These are phyloP conservation scores for Aspergillus chevalieri DNA, from an alignment of 2,329 filamentous ascomycete genomes.

Conservation along the genomic window DNA sequence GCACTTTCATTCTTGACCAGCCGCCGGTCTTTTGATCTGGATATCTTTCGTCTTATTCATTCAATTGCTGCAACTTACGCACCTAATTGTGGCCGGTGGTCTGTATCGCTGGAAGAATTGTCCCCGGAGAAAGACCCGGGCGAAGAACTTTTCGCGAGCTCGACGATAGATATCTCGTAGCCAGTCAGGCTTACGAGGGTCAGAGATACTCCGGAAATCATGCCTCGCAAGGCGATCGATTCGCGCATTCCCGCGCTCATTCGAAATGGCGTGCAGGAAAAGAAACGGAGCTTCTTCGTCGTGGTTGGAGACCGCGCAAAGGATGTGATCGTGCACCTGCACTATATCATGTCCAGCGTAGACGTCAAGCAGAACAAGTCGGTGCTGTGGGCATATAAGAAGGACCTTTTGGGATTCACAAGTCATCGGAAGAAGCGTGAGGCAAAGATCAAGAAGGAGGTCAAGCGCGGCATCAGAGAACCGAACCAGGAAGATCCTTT, in stretches of 20 bases:
- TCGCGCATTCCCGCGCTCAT: conserved; percentile 87
- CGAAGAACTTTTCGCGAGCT: neutral
- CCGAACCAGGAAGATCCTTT: conserved; percentile 91
- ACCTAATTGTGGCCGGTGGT: neutral
- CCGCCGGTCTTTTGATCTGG: neutral
- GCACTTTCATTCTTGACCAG: neutral
- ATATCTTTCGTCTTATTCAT: neutral
- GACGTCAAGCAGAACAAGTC: conserved; percentile 94
- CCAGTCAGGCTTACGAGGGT: conserved; percentile 12
- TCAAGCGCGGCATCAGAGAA: conserved; percentile 90
- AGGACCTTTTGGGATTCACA: conserved; percentile 89
- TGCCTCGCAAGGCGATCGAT: conserved; percentile 58
- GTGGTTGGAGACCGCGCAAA: conserved; percentile 91
- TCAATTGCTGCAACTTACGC: neutral
- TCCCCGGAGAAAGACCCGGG: neutral
- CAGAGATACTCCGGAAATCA: conserved; percentile 12
- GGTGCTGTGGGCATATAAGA: conserved; percentile 98
- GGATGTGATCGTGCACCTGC: conserved; percentile 91
- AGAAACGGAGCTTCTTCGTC: conserved; percentile 97
- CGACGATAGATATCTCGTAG: conserved; percentile 7
- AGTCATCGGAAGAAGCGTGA: conserved; percentile 98
- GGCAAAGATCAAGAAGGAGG: conserved; percentile 95
- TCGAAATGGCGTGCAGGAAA: conserved; percentile 82
- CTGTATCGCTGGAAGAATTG: neutral
- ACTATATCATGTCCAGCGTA: conserved; percentile 85